Percentiles rank a stretch among this genome's conserved stretches.
phyloP scores from a whole-genome alignment of 176 grass and related monocot species.

The Bonia amplexicaulis region DNA sequence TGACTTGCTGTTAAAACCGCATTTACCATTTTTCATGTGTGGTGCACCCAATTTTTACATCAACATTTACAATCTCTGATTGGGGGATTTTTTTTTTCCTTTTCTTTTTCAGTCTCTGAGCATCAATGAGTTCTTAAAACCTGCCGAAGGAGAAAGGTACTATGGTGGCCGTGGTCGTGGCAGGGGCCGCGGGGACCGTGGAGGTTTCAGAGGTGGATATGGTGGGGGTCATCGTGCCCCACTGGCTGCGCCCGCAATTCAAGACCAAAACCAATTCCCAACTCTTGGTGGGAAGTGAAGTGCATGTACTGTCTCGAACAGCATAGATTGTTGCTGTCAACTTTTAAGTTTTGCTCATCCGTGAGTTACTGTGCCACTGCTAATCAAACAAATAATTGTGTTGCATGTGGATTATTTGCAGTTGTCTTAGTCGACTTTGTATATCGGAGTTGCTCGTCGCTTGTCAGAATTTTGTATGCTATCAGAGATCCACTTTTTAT shows the following conservation, averaged over 20 bases:
- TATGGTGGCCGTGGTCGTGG: constrained; percentile 64
- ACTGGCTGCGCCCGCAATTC: constrained; percentile 52
- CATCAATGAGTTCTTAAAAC: constrained; percentile 89
- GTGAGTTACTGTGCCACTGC: not conserved
- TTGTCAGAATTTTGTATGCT: constrained; percentile 32
- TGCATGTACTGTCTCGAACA: not conserved
- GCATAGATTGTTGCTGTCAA: not conserved
- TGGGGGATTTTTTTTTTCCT: not conserved
- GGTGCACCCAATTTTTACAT: not conserved
- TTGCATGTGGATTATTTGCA: not conserved
- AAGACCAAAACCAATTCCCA: constrained; percentile 73
- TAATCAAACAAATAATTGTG: constrained; percentile 38
- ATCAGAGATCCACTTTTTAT: not conserved
- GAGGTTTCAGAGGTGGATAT: constrained; percentile 45
- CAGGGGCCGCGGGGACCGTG: constrained; percentile 58
- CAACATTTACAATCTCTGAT: not conserved
- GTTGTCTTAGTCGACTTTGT: constrained; percentile 30
- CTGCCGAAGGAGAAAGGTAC: constrained; percentile 67
- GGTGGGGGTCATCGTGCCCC: constrained; percentile 18
- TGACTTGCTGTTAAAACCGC: not conserved
- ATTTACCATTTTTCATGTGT: not conserved
- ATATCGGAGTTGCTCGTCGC: constrained; percentile 30
- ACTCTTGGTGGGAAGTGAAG: constrained; percentile 68
- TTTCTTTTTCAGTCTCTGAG: constrained; percentile 42
- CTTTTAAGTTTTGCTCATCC: constrained; percentile 6